A percentile compares a stretch with the other conserved stretches of the same genome.
These are phyloP conservation scores for Fusarium compactum DNA, from an alignment of 2,329 filamentous ascomycete genomes.

Conservation along the genomic window DNA sequence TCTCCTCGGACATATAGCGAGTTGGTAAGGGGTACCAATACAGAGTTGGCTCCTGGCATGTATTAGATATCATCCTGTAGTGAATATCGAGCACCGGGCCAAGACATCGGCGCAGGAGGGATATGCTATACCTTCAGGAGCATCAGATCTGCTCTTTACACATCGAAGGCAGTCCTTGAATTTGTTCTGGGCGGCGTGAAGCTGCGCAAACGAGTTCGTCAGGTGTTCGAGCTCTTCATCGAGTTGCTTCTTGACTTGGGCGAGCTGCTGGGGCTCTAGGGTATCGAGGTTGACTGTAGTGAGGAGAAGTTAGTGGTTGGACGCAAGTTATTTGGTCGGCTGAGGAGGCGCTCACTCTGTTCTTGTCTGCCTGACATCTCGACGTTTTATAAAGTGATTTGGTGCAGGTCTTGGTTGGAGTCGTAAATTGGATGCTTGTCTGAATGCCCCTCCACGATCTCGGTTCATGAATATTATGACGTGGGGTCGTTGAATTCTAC, in stretches of 20 bases:
- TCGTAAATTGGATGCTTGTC: slow-evolving; percentile 20
- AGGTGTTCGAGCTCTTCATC: slow-evolving; percentile 97
- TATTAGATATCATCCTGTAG: slow-evolving; percentile 21
- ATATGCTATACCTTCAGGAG: slow-evolving; percentile 48
- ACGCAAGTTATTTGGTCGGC: background rate
- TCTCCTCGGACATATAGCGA: slow-evolving; percentile 93
- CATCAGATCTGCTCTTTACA: slow-evolving; percentile 65
- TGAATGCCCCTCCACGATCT: slow-evolving; percentile 46
- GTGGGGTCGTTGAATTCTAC: slow-evolving; percentile 49
- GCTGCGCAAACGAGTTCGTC: slow-evolving; percentile 87
- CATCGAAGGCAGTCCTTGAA: slow-evolving; percentile 90
- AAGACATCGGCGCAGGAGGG: background rate
- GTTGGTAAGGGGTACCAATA: slow-evolving; percentile 94
- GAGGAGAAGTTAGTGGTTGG: slow-evolving; percentile 5
- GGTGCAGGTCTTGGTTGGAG: slow-evolving; percentile 12
- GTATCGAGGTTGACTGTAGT: slow-evolving; percentile 72
- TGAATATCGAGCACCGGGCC: background rate
- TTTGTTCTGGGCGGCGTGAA: slow-evolving; percentile 89
- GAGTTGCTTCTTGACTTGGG: slow-evolving; percentile 93
- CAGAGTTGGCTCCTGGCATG: slow-evolving; percentile 59
- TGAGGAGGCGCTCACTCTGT: slow-evolving; percentile 42
- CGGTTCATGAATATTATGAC: slow-evolving; percentile 49
- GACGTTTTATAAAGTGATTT: slow-evolving; percentile 20
- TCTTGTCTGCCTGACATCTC: slow-evolving; percentile 53
- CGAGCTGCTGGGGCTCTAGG: slow-evolving; percentile 86